Base-by-base conservation (phyloP, 2,329 filamentous ascomycete species). In the Cephalotrichum gorgonifer region DNA sequence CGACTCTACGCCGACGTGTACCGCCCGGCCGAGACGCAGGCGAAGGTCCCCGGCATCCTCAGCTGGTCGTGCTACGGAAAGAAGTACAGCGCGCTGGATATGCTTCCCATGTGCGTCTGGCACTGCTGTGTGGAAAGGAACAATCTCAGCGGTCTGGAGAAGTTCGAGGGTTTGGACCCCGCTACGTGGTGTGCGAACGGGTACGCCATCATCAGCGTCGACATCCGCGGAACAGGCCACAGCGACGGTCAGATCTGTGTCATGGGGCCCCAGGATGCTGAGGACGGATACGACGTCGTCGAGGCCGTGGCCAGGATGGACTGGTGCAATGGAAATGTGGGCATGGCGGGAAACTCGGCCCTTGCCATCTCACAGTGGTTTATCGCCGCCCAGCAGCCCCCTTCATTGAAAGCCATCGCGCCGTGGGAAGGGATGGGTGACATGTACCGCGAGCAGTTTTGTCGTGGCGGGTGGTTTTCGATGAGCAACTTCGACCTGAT, bases 41-140 rank as follows among this genome's bases (percentile, higher is more conserved):
- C 61, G 50, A 66, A 64, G 48, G 57, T 73, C 1, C 71, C 72
- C 2, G 69, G 67, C 3, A 59, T 74, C 28, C 54, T 74, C 2
- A 61, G 62, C 47, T 74, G 69, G 69, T 65, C 62, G 4, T 64
- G 62, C n/a, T 74, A 69, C 51, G 71, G 71, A 26, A 75, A 75
- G 54, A 69, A 71, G 53, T 69, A 65, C 52, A 65, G 60, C 20
- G 65, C 63, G 2, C 53, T 71, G 5, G 57, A 63, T 15, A 69
- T 69, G 60, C 58, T 69, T 2, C 44, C 44, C n/a, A 55, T 56
- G 42, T 55, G 27, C 44, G 33, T 49, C 22, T 57, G 54, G 55
- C 42, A 53, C 30, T 54, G 56, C 44, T 58, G 57, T 17, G 52
- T 60, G 6, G 49, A 51, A 28, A 43, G 45, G 12, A 42, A 49